phyloP scores from a whole-genome alignment of 2,329 filamentous ascomycete species.

The Exophiala lecanii-corni region DNA sequence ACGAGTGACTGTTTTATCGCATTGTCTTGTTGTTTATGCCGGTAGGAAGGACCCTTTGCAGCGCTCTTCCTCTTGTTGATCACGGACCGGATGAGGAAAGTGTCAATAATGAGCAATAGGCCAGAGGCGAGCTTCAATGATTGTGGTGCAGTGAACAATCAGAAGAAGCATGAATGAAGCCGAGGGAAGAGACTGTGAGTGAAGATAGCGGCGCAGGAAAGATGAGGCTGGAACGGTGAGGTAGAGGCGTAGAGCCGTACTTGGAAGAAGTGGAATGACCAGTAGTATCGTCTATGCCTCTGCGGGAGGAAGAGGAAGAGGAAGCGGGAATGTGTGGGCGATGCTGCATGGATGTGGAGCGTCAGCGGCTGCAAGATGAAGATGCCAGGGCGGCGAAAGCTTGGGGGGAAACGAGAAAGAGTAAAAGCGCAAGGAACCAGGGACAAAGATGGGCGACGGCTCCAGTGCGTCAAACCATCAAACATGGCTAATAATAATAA shows the following conservation, averaged over 20 bases:
- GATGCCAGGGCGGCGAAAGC: not conserved
- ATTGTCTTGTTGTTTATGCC: slow-evolving; percentile 11
- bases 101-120: not conserved
- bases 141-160: too few relatives aligned
- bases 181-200: too few relatives aligned
- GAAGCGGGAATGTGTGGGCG: not conserved
- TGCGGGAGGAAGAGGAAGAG: not conserved
- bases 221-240: slow-evolving; percentile 5
- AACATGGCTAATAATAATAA: too few relatives aligned
- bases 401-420: not conserved
- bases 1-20: slow-evolving; percentile 17
- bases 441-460: not conserved
- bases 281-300: not conserved
- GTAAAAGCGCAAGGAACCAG: not conserved
- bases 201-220: not conserved
- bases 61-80: too few relatives aligned
- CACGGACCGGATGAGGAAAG: not conserved
- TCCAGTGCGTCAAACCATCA: too few relatives aligned
- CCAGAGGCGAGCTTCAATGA: too few relatives aligned
- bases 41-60: not conserved
- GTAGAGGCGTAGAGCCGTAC: too few relatives aligned
- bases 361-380: slow-evolving; percentile 1
- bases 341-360: not conserved
- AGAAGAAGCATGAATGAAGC: too few relatives aligned
- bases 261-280: slow-evolving; percentile 1